Percentiles rank a stretch among this genome's conserved stretches.
These are phyloP conservation scores for Elaeagnus macrophylla DNA, from an alignment of 306 rosid genomes.

Conservation along the genomic window DNA sequence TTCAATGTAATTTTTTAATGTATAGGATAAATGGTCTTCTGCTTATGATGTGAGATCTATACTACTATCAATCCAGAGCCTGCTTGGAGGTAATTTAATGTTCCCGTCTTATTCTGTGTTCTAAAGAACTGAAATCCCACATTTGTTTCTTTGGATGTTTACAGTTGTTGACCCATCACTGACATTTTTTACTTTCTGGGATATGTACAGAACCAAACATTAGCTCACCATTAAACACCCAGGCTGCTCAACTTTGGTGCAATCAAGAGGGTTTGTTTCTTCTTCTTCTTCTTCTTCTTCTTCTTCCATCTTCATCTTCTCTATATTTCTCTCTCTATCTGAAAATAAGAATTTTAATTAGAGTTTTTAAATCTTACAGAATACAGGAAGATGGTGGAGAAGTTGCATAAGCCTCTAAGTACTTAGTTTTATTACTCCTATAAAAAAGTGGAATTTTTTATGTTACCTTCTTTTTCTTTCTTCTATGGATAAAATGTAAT, in stretches of 20 bases:
- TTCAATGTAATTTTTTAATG: not conserved
- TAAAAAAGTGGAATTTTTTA: too few species aligned
- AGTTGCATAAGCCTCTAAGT: slow-evolving; percentile 53
- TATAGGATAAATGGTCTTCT: slow-evolving; percentile 79
- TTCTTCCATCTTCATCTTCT: not conserved
- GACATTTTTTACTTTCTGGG: not conserved
- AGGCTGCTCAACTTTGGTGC: slow-evolving; percentile 91
- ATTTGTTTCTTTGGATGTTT: not conserved
- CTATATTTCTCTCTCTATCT: not conserved
- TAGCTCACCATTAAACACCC: slow-evolving; percentile 84
- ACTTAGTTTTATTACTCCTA: slow-evolving; percentile 12
- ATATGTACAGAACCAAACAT: slow-evolving; percentile 62
- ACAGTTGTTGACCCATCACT: not conserved
- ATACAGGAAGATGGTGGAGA: slow-evolving; percentile 90
- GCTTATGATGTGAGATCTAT: slow-evolving; percentile 80
- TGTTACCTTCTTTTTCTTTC: too few species aligned
- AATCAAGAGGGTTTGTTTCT: slow-evolving; percentile 73
- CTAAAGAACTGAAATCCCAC: not conserved
- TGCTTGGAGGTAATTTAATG: slow-evolving; percentile 65
- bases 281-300: not conserved
- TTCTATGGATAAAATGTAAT: too few species aligned
- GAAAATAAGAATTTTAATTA: slow-evolving; percentile 3
- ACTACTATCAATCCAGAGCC: slow-evolving; percentile 69
- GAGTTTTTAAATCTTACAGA: slow-evolving; percentile 34
- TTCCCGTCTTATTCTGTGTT: not conserved